Percentiles rank a stretch among this genome's conserved stretches.
phyloP scores from a whole-genome alignment of 177 flowering plant genomes.

The Vitis hybrid region DNA sequence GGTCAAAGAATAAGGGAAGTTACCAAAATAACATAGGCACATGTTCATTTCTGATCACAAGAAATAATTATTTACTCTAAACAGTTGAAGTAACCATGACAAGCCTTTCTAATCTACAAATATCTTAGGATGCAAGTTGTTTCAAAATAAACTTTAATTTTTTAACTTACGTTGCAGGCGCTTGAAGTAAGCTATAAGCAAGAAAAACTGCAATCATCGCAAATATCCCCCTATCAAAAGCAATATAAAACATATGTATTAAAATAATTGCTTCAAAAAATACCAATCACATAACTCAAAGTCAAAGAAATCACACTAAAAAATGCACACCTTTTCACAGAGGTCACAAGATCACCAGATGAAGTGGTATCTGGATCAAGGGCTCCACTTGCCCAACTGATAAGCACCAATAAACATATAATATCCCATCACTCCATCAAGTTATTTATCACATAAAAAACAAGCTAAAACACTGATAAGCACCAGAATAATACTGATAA shows the following conservation, averaged over 20 bases:
- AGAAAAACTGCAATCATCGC: conserved; percentile 98
- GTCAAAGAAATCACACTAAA: background rate
- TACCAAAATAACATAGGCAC: too few relatives aligned
- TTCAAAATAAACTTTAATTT: background rate
- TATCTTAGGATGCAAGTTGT: too few relatives aligned
- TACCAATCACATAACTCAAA: background rate
- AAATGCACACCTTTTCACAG: conserved; percentile 76
- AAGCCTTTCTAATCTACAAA: too few relatives aligned
- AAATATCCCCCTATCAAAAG: conserved; percentile 75
- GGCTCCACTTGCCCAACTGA: conserved; percentile 97
- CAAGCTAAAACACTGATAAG: too few relatives aligned
- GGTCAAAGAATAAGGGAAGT: too few relatives aligned
- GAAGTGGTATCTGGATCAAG: conserved; percentile 69
- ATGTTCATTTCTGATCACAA: too few relatives aligned
- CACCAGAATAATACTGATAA: too few relatives aligned
- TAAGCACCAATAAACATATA: conserved; percentile 8
- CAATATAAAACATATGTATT: background rate
- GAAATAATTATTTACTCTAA: too few relatives aligned
- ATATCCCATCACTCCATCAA: background rate
- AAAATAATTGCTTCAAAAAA: background rate
- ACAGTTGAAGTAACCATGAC: too few relatives aligned
- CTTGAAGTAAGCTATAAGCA: conserved; percentile 93
- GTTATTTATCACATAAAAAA: too few relatives aligned
- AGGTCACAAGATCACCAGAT: conserved; percentile 62
- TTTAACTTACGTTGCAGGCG: conserved; percentile 91